Conservation (phyloP, 1,139 yeast genomes). For the Saccharomycopsis phalli region DNA sequence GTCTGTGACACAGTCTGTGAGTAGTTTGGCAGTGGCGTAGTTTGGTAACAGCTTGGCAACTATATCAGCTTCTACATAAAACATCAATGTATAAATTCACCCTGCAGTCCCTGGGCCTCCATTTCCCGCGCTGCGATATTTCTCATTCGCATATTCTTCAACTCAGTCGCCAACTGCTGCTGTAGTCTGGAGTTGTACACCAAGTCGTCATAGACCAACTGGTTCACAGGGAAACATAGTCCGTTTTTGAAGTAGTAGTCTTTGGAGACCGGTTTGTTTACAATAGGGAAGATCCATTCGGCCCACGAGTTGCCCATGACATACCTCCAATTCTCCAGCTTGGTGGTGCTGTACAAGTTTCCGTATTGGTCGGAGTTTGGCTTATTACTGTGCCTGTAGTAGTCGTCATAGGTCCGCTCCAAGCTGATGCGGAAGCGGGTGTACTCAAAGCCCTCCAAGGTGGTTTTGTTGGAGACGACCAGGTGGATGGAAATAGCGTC, state of each 20-base stretch:
- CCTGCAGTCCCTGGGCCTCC: no score
- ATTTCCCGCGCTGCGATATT: no score
- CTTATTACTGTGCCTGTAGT: slow-evolving; percentile 31
- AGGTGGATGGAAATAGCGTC: slow-evolving; percentile 52
- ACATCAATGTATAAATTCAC: no score
- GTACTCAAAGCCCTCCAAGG: slow-evolving; percentile 70
- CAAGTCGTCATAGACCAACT: slow-evolving; percentile 35
- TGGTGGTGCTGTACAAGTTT: slow-evolving; percentile 68
- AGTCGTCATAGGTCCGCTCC: slow-evolving; percentile 33
- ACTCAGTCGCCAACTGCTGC: slow-evolving; percentile 33
- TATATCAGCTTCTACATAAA: no score
- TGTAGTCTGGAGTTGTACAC: slow-evolving; percentile 38
- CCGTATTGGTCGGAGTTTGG: slow-evolving; percentile 37
- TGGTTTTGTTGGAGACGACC: slow-evolving; percentile 57
- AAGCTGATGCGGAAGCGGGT: slow-evolving; percentile 42
- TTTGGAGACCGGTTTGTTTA: slow-evolving; percentile 25
- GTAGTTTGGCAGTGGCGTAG: no score
- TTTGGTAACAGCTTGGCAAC: no score
- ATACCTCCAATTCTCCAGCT: slow-evolving; percentile 46
- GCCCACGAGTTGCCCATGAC: slow-evolving; percentile 62
- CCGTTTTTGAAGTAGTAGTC: slow-evolving; percentile 37
- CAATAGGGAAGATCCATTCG: slow-evolving; percentile 70
- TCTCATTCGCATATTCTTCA: slow-evolving; percentile 12
- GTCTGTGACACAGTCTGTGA: no score
- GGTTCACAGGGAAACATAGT: slow-evolving; percentile 41